Conservation (phyloP, 192 early-diverging fungal genomes). For the Entomortierella parvispora region DNA sequence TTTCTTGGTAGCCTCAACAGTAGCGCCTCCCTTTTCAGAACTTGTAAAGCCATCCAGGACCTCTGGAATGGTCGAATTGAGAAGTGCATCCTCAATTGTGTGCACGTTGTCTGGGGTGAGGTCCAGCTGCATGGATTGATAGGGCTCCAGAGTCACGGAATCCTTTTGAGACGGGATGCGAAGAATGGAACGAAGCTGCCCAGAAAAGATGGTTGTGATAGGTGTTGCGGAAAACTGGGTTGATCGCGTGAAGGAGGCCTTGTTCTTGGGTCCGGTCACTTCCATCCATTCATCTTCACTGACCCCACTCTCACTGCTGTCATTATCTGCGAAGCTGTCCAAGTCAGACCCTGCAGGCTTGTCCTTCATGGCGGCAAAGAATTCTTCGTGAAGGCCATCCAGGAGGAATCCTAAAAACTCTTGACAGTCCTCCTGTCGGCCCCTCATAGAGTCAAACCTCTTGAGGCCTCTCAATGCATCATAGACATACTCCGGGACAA, state of each 20-base stretch:
- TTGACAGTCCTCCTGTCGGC: slow-evolving; percentile 94
- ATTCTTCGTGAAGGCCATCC: slow-evolving; percentile 96
- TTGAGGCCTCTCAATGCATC: slow-evolving; percentile 83
- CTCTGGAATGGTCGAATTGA: slow-evolving; percentile 81
- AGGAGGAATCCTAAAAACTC: slow-evolving; percentile 95
- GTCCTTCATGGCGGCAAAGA: slow-evolving; percentile 56
- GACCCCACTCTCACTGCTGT: slow-evolving; percentile 42
- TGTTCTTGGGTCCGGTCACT: slow-evolving; percentile 87
- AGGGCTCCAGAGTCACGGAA: slow-evolving; percentile 88
- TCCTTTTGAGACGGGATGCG: slow-evolving; percentile 77
- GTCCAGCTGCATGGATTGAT: slow-evolving; percentile 88
- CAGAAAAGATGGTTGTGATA: slow-evolving; percentile 89
- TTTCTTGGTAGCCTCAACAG: slow-evolving; percentile 82
- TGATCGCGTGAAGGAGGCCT: slow-evolving; percentile 72
- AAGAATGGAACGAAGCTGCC: slow-evolving; percentile 80
- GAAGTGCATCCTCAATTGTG: slow-evolving; percentile 87
- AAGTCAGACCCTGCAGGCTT: slow-evolving; percentile 14
- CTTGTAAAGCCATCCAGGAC: slow-evolving; percentile 82
- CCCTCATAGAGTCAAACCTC: slow-evolving; percentile 82
- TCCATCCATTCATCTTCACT: slow-evolving; percentile 82
- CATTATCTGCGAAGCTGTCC: slow-evolving; percentile 22
- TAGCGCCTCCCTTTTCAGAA: slow-evolving; percentile 52
- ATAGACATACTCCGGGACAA: slow-evolving; percentile 96
- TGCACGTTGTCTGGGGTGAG: slow-evolving; percentile 77
- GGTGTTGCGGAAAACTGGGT: slow-evolving; percentile 77